Evolutionary conservation across 1,284 basidiomycete species (phyloP).

Genomic region (Boletus sp.): DNA sequence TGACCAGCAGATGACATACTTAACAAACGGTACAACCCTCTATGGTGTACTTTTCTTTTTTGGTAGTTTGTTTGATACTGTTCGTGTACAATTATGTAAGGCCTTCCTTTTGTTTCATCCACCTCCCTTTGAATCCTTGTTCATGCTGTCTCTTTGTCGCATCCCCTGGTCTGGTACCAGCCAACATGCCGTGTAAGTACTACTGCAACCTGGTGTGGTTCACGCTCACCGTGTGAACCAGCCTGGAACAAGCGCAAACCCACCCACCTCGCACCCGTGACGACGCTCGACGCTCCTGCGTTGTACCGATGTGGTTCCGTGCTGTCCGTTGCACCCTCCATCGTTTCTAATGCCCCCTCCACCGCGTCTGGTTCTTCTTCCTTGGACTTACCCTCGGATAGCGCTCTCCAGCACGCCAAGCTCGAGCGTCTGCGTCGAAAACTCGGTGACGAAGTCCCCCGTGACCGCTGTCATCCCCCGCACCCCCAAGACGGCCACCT

Average conservation of each 20-base stretch:
- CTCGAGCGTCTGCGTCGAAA: constrained; percentile 61
- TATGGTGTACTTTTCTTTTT: too few species aligned
- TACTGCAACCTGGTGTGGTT: not conserved
- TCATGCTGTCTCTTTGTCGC: not conserved
- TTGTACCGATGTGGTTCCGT: constrained; percentile 15
- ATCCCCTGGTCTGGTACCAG: too few species aligned
- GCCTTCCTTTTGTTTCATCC: constrained; percentile 35
- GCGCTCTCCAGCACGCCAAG: constrained; percentile 52
- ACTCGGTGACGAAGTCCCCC: constrained; percentile 63
- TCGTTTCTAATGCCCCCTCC: constrained; percentile 32
- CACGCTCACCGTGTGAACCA: not conserved
- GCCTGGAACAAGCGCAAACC: constrained; percentile 36
- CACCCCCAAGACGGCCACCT: constrained; percentile 9
- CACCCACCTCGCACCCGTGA: constrained; percentile 18
- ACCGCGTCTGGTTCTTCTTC: constrained; percentile 17
- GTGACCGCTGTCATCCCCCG: constrained; percentile 47
- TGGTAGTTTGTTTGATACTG: constrained; percentile 14
- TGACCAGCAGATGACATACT: constrained; percentile 30
- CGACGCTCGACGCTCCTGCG: constrained; percentile 4
- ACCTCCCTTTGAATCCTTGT: too few species aligned
- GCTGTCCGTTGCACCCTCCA: constrained; percentile 27
- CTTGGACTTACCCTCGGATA: constrained; percentile 20
- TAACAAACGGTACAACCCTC: too few species aligned
- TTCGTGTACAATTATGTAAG: constrained; percentile 16
- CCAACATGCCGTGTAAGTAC: not conserved